A percentile compares a stretch with the other conserved stretches of the same genome.
phyloP scores from a whole-genome alignment of 805 yeast species.

The Phaffomyces opuntiae region DNA sequence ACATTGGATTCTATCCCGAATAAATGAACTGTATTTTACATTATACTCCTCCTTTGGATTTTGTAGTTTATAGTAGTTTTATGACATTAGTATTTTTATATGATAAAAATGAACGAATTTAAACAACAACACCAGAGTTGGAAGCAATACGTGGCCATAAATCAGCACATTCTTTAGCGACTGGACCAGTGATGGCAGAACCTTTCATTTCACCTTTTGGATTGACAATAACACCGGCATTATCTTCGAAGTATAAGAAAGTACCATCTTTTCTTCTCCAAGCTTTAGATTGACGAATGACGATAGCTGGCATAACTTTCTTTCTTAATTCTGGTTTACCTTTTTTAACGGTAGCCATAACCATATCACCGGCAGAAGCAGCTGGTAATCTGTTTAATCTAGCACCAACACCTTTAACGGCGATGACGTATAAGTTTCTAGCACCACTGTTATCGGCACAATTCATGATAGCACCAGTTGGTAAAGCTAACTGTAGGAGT shows the following conservation, averaged over 20 bases:
- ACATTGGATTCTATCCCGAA: not conserved
- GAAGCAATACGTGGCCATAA: slow-evolving; percentile 99
- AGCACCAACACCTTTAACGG: slow-evolving; percentile 99
- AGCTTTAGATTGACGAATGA: slow-evolving; percentile 97
- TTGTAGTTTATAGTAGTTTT: slow-evolving; percentile 13
- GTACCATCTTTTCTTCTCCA: slow-evolving; percentile 99
- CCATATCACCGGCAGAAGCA: slow-evolving; percentile 99
- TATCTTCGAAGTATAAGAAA: slow-evolving; percentile 98
- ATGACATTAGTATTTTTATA: slow-evolving; percentile 24
- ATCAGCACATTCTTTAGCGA: slow-evolving; percentile 99
- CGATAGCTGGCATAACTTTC: slow-evolving; percentile 99
- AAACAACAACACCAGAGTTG: slow-evolving; percentile 99
- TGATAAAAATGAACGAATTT: slow-evolving; percentile 46
- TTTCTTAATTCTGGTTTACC: slow-evolving; percentile 99
- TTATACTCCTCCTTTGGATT: slow-evolving; percentile 17
- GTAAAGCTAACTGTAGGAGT: slow-evolving; percentile 81
- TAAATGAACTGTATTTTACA: slow-evolving; percentile 18
- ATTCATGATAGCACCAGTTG: slow-evolving; percentile 99
- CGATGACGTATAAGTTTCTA: slow-evolving; percentile 95
- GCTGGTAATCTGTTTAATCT: slow-evolving; percentile 99
- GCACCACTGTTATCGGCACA: slow-evolving; percentile 99
- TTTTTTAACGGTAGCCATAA: slow-evolving; percentile 99
- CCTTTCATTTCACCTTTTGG: slow-evolving; percentile 99
- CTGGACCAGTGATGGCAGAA: slow-evolving; percentile 99
- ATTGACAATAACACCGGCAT: slow-evolving; percentile 99